Base-by-base conservation (phyloP, 805 yeast genomes). In the Nakazawaea wyomingensis region DNA sequence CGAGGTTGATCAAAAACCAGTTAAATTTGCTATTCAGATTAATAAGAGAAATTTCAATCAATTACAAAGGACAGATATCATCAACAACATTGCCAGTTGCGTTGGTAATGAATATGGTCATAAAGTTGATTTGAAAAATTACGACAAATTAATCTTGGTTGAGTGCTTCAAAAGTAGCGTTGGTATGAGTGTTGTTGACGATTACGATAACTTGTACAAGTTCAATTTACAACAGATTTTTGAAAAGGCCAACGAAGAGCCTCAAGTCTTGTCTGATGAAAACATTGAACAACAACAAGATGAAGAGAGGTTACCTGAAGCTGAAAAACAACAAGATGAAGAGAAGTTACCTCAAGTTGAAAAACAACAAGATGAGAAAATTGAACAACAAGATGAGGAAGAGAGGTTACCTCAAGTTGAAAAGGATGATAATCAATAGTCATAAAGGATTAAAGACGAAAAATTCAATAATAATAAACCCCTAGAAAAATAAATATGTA, bases 91-190 rank as follows among this genome's bases (percentile, higher is more conserved):
- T 7, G 96, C 95, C 3, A 77, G 73, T 24, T 63, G 73, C 34
- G 89, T 87, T 0, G 91, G 91, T 1, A 68, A 73, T 36, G 81
- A 77, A 4, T 74, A 76, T 48, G 82, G 81, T 2, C 96, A 88
- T 59, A 67, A 63, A 28, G 95, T 93, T 13, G 95, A 89, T 57
- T 71, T 93, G 59, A 85, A 86, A 54, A 64, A 78, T 10, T 87
- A 77, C 54, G 95, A 90, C 48, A 80, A 82, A 55, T 66, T 93
- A 52, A 76, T 93, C 37, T 57, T 91, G 41, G 84, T 93, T 3
- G 96, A 88, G 59, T 85, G 96, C 57, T 91, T 82, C 65, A 91
- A 90, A 65, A 84, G 78, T 49, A 85, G 85, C 48, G 74, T 93
- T 27, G 99, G 99, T 5, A 80, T 87, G 76, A 72, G 93, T 50